Base-by-base conservation (phyloP, 495 filamentous ascomycete species). In the Articulospora tetracladia region DNA sequence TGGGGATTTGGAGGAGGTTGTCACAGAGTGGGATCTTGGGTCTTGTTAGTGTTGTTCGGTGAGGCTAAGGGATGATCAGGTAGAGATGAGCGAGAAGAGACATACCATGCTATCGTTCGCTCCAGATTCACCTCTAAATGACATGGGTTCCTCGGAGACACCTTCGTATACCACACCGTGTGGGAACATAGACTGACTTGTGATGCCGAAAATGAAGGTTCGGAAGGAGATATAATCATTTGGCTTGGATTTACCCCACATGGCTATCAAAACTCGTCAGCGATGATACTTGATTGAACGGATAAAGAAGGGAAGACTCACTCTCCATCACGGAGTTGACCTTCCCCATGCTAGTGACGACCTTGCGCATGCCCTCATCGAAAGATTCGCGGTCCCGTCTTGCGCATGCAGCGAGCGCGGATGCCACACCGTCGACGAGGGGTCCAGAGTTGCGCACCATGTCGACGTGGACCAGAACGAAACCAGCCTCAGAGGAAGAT, bases 161-260 rank as follows among this genome's bases (percentile, higher is more conserved):
- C 90, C 91, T 69, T 93, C 87, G 72, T 97, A 97, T 56, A 94
- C 71, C 2, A 97, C 92, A 1, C 92, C 92, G 51, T 88, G 76
- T 1, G 92, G 92, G 70, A 97, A 97, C 92, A 97, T 96, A 48
- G 82, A 84, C 70, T 96, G 92, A 7, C 80, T 85, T 1, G 86
- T 91, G 65, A 97, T 95, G 52, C 92, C 92, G 65, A 95, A 96
- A 72, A 97, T 96, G 74, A 97, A 97, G 30, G 92, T 93, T 12
- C 92, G 85, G 80, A 94, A 97, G 52, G 79, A 85, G 30, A 84
- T 86, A 72, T 96, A 96, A 50, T 88, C 81, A 3, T 75, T 69
- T 13, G 92, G 91, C 67, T 87, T 89, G 53, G 87, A 91, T 67
- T 90, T 87, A 34, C 76, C 77, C 92, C 92, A 97, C 92, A 96